Conservation (phyloP, 2,329 filamentous ascomycete genomes). For the Cercospora zeina region DNA sequence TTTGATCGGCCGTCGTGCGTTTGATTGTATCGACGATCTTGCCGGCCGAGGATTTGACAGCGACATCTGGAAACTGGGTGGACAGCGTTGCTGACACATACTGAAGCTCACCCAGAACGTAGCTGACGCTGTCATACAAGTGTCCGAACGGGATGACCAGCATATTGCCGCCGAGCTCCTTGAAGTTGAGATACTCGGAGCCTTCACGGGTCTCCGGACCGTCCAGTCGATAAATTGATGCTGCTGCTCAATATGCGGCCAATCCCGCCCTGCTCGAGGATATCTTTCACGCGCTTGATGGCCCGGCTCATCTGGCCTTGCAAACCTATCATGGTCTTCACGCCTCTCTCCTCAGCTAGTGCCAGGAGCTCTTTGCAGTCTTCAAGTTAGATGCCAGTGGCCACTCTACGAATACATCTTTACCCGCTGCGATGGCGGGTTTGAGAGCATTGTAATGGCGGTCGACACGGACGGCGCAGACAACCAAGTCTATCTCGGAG, state of each 20-base stretch:
- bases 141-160: background rate
- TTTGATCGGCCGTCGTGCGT: background rate
- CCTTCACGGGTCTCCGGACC: background rate
- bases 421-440: slow-evolving; percentile 45
- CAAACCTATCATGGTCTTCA: background rate
- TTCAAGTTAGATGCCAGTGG: slow-evolving; percentile 35
- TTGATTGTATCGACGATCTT: background rate
- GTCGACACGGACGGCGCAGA: slow-evolving; percentile 48
- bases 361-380: background rate
- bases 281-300: background rate
- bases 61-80: background rate
- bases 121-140: background rate
- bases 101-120: background rate
- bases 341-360: background rate
- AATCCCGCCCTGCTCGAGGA: background rate
- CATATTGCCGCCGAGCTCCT: background rate
- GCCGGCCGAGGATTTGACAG: background rate
- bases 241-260: background rate
- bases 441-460: slow-evolving; percentile 47
- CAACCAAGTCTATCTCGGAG: slow-evolving; percentile 51
- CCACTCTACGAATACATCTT: slow-evolving; percentile 49
- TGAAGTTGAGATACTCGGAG: background rate
- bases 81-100: background rate
- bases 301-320: background rate
- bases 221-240: background rate